These are phyloP conservation scores for Fomitopsis pinicola DNA, from an alignment of 1,284 basidiomycete genomes.

Conservation along the genomic window DNA sequence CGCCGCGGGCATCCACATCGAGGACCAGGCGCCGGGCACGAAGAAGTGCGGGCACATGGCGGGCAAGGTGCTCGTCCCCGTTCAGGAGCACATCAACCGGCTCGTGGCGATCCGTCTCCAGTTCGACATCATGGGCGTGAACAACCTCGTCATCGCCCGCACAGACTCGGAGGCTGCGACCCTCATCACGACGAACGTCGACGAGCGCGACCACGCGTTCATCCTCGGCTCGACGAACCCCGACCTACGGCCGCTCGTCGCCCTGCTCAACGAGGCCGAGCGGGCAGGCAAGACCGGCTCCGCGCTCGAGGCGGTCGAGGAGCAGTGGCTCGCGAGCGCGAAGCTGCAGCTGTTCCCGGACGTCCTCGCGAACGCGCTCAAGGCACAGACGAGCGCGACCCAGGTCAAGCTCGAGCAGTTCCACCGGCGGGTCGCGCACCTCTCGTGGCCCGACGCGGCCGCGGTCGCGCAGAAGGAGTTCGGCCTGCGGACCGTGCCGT, in stretches of 20 bases:
- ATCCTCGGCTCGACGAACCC: constrained; percentile 91
- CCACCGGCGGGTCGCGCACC: constrained; percentile 54
- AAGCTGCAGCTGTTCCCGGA: constrained; percentile 79
- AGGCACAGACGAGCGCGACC: constrained; percentile 55
- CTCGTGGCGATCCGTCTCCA: constrained; percentile 75
- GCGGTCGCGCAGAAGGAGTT: constrained; percentile 78
- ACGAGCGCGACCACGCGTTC: constrained; percentile 94
- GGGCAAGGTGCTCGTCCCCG: constrained; percentile 57
- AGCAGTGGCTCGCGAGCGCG: constrained; percentile 79
- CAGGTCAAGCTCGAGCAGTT: constrained; percentile 52
- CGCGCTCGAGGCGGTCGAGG: constrained; percentile 83
- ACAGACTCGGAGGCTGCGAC: constrained; percentile 91
- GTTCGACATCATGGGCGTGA: constrained; percentile 78
- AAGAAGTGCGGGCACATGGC: constrained; percentile 77
- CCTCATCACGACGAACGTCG: constrained; percentile 95
- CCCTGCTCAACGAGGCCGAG: constrained; percentile 85
- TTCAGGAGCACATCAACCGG: constrained; percentile 78
- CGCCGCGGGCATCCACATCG: constrained; percentile 71
- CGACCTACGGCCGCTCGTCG: constrained; percentile 60
- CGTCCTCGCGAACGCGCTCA: constrained; percentile 71
- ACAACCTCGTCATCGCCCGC: constrained; percentile 72
- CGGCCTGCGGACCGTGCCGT: constrained; percentile 68
- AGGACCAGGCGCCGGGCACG: constrained; percentile 75
- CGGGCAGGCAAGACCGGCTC: constrained; percentile 74
- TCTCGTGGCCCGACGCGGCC: constrained; percentile 70